phyloP scores from a whole-genome alignment of 441 rosid genomes.

The Jatropha podagrica region DNA sequence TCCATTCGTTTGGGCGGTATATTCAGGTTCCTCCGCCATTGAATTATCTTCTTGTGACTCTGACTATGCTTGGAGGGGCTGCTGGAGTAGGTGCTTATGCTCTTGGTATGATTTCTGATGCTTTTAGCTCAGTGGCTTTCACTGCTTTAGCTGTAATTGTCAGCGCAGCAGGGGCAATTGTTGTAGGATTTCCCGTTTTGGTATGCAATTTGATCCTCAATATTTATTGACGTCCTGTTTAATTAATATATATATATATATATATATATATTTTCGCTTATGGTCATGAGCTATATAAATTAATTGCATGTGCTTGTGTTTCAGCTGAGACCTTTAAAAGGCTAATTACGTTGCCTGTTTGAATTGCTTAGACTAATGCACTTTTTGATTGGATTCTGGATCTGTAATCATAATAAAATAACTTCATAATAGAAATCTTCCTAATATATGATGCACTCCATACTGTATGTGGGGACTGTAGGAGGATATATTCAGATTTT shows the following conservation, averaged over 20 bases:
- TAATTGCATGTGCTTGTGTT: slow-evolving; percentile 11
- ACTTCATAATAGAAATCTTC: not conserved
- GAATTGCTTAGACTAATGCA: not conserved
- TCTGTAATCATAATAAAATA: no score
- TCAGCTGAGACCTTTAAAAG: not conserved
- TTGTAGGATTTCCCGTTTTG: slow-evolving; percentile 90
- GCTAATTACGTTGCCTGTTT: not conserved
- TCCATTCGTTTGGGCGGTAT: slow-evolving; percentile 90
- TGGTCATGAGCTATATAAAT: slow-evolving; percentile 5
- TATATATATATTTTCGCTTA: not conserved
- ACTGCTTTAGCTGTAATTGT: slow-evolving; percentile 78
- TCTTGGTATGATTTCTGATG: slow-evolving; percentile 87
- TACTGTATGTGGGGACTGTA: not conserved
- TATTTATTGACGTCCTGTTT: not conserved
- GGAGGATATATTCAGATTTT: not conserved
- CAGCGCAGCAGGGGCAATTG: slow-evolving; percentile 89
- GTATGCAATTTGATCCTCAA: slow-evolving; percentile 43
- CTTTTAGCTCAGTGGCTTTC: slow-evolving; percentile 67
- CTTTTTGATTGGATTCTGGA: not conserved
- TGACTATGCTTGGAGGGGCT: slow-evolving; percentile 90
- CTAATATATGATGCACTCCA: not conserved
- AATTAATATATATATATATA: no score
- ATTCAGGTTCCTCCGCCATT: slow-evolving; percentile 91
- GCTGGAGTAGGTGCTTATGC: slow-evolving; percentile 81
- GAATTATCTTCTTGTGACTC: slow-evolving; percentile 83